A percentile compares a stretch with the other conserved stretches of the same genome.
Evolutionary conservation across 2,329 filamentous ascomycete genomes (phyloP).

Genomic region (Aureobasidium sp.): DNA sequence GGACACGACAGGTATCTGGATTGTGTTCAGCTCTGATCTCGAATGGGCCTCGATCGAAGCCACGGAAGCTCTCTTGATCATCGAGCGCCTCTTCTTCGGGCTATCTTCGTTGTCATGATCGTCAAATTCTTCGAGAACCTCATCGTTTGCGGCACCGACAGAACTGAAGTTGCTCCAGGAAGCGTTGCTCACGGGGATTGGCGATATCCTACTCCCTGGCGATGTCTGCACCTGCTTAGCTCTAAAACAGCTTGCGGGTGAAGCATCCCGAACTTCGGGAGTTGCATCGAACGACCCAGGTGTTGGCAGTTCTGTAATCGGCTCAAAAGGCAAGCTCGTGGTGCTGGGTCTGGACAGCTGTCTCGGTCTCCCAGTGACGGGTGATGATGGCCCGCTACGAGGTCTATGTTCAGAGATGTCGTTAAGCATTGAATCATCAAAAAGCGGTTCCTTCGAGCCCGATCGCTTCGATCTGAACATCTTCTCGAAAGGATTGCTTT

Average conservation of each 20-base stretch:
- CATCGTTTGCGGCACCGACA: background rate
- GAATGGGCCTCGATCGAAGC: slow-evolving; percentile 9
- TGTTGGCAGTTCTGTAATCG: slow-evolving; percentile 9
- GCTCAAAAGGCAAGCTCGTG: slow-evolving; percentile 3
- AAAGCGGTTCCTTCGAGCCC: background rate
- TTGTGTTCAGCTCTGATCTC: slow-evolving; percentile 11
- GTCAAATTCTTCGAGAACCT: background rate
- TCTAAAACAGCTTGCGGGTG: slow-evolving; percentile 17
- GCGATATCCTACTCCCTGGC: background rate
- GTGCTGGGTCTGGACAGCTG: background rate
- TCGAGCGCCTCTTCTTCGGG: background rate
- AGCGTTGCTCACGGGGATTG: background rate
- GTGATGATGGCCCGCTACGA: background rate
- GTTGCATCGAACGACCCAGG: slow-evolving; percentile 16
- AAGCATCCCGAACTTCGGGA: slow-evolving; percentile 21
- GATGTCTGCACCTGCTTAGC: slow-evolving; percentile 15
- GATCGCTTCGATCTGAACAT: background rate
- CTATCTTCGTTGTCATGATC: background rate
- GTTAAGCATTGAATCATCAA: background rate
- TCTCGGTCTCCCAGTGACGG: background rate
- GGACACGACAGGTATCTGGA: background rate
- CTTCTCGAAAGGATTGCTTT: slow-evolving; percentile 9
- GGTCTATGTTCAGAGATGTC: background rate
- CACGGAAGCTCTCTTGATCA: slow-evolving; percentile 11
- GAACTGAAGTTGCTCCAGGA: background rate